These are phyloP conservation scores for Lactarius quietus DNA, from an alignment of 768 basidiomycete genomes.

Conservation along the genomic window DNA sequence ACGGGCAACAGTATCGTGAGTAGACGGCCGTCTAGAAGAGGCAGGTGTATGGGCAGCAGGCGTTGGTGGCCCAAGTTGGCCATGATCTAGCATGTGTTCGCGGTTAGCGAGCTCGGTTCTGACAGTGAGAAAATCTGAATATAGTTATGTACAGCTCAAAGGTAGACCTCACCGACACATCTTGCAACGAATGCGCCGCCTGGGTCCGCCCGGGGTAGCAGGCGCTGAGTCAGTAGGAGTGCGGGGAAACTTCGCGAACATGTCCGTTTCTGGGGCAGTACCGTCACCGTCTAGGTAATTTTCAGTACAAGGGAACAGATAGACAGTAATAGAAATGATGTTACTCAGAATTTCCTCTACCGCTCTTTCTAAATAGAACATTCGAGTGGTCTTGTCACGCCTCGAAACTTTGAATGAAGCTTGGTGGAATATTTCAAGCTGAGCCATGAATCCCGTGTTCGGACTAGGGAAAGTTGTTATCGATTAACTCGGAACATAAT, in stretches of 20 bases:
- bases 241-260: constrained; percentile 73
- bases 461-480: constrained; percentile 48
- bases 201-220: constrained; percentile 54
- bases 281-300: constrained; percentile 66
- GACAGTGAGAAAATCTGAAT: constrained; percentile 1
- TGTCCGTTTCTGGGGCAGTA: constrained; percentile 54
- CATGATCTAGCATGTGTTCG: constrained; percentile 94
- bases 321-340: constrained; percentile 30
- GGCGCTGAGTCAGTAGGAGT: constrained; percentile 61
- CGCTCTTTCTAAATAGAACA: constrained; percentile 80
- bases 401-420: constrained; percentile 65
- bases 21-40: constrained; percentile 41
- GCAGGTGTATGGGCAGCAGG: constrained; percentile 50
- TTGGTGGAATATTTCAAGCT: constrained; percentile 76
- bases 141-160: neutral
- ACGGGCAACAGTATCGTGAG: constrained; percentile 16
- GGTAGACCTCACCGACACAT: constrained; percentile 69
- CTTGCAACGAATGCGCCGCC: constrained; percentile 80
- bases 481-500: constrained; percentile 9
- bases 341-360: constrained; percentile 75
- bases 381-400: constrained; percentile 65
- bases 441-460: constrained; percentile 77
- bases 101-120: constrained; percentile 83
- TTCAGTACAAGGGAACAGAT: constrained; percentile 16
- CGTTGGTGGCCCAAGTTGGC: constrained; percentile 67